Base-by-base conservation (phyloP, 495 filamentous ascomycete species). In the Penicillium bovifimosum region DNA sequence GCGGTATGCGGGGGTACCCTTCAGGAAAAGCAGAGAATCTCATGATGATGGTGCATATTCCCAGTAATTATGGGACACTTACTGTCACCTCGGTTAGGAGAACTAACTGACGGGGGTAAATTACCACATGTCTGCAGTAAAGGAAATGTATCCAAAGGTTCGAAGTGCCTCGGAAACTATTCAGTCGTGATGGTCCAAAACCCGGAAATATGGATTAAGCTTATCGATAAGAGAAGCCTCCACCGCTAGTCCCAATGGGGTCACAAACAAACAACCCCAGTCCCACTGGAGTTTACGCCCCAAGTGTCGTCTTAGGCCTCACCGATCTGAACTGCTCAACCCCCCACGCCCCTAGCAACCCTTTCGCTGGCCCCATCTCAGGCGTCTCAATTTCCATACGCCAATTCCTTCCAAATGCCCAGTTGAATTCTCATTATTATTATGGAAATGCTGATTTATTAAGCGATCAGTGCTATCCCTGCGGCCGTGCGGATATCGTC, bases 181-280 rank as follows among this genome's bases (percentile, higher is more conserved):
- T 24, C n/a, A n/a, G 20, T 24, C 20, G 2, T 4, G 20, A 24
- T 24, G 20, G 20, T 24, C 20, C 20, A 24, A 24, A 24, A 2
- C 20, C 4, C 20, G 20, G 20, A 24, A 58, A 62, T 32, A 32
- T 40, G 43, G 51, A 67, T 66, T 73, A 73, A 75, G 70, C 72
- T 75, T 75, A 75, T 75, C 72, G 72, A 75, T 75, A 75, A 71
- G 60, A 8, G 27, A 16, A 27, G 9, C 27, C 41, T 52, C 50
- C 52, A 14, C 27, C 65, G 48, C 71, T 74, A 71, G 59, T 47
- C 71, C 70, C 36, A 39, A 70, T 67, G 18, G 33, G 60, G 67
- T n/a, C 48, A 62, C 73, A 75, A 75, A 73, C 71, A 72, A 63
- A 47, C 67, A 61, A 67, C 58, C 60, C 61, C 40, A 54, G 50